Evolutionary conservation across 371 early-diverging fungal genomes (phyloP), one percentile per base, ranked within the genome.

Genomic region (Fennellomyces sp.): DNA sequence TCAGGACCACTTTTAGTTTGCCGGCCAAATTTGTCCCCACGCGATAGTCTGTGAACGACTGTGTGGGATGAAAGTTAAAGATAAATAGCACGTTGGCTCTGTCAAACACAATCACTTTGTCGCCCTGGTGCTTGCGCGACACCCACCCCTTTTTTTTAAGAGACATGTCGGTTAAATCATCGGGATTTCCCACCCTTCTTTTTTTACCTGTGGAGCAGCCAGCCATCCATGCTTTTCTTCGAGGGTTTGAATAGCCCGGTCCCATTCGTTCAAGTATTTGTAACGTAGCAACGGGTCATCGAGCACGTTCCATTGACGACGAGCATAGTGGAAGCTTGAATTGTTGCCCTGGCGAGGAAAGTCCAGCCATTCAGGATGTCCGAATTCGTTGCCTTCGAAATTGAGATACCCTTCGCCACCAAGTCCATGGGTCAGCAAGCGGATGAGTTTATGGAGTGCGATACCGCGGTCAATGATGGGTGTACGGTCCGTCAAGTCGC

Each of bases 281-380:
- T 96, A 97, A 23, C 98, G 87, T 52, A 97, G 78, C 51, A 92
- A 65, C 0, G 81, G 33, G 69, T 97, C 96, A 61, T 94, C 94
- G 19, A 91, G 80, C 27, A 97, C 83, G 58, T 95, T 93, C 90
- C 89, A 97, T 76, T 97, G 97, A 17, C 97, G 91, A 35, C 97
- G 87, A 13, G 94, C 94, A 70, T 97, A 95, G 71, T 95, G 96
- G 84, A 93, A 97, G 53, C 91, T 91, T n/a, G 84, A 82, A 41
- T 83, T 75, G 77, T 97, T 97, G 61, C 97, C 98, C 25, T 76
- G 91, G 19, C 98, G 91, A 54, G 98, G 98, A 67, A 97, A 97
- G 74, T 97, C 98, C 17, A 97, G 87, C 98, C 98, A 97, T 75
- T 97, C 98, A 12, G 98, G 98, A 64, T 97, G 97, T 0, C 98